Evolutionary conservation across 345 rosid genomes (phyloP).

Genomic region (Gossypium mustelinum): DNA sequence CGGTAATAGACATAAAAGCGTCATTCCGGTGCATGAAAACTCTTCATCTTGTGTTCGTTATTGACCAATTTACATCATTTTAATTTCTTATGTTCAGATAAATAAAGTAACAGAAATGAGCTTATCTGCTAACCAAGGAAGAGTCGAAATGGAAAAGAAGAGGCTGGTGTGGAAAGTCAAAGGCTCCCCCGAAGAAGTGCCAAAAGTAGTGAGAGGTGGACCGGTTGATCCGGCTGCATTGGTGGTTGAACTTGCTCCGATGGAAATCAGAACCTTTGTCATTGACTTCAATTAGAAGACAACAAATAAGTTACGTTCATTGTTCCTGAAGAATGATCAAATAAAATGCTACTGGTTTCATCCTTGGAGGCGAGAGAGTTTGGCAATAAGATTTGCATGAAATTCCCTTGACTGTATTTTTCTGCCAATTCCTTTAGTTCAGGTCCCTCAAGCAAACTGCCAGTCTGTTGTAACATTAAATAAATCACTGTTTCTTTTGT

Average conservation of each 20-base stretch:
- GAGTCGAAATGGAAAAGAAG: slow-evolving; percentile 55
- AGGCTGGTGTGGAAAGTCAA: slow-evolving; percentile 51
- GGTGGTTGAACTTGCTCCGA: slow-evolving; percentile 57
- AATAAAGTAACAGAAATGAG: slow-evolving; percentile 35
- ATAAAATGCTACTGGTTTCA: not conserved
- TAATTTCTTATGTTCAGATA: slow-evolving; percentile 29
- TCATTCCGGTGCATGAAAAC: not conserved
- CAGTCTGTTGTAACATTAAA: slow-evolving; percentile 2
- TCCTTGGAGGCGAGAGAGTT: not conserved
- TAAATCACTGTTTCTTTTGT: not conserved
- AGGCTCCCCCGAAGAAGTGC: slow-evolving; percentile 21
- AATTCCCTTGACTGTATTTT: not conserved
- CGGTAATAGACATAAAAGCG: too few relatives aligned
- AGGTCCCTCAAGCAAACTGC: not conserved
- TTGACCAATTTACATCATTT: not conserved
- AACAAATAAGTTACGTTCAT: slow-evolving; percentile 2
- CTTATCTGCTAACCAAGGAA: slow-evolving; percentile 58
- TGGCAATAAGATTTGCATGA: not conserved
- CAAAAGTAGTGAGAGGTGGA: slow-evolving; percentile 36
- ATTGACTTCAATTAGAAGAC: slow-evolving; percentile 22
- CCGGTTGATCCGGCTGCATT: slow-evolving; percentile 41
- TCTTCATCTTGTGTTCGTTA: slow-evolving; percentile 1
- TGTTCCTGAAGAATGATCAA: not conserved
- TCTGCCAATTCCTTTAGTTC: not conserved
- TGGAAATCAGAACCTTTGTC: slow-evolving; percentile 63